Conservation (phyloP, 1,284 basidiomycete genomes). For the Irpex sp. region DNA sequence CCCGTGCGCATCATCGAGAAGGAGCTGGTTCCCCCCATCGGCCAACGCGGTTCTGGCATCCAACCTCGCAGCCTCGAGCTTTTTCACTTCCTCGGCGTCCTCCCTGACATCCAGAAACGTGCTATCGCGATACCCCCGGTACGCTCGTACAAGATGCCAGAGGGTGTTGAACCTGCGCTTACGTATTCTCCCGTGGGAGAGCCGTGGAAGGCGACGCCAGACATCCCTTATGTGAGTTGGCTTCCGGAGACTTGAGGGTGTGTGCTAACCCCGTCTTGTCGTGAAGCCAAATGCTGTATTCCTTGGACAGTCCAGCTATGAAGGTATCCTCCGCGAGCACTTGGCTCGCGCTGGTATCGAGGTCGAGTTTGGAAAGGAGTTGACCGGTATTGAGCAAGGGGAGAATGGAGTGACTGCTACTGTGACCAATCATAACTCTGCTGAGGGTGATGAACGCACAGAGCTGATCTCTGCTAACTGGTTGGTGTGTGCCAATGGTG, state of each 20-base stretch:
- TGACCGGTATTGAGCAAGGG: constrained; percentile 21
- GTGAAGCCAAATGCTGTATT: background rate
- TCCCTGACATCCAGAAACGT: constrained; percentile 12
- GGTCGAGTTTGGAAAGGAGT: constrained; percentile 14
- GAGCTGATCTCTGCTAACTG: constrained; percentile 16
- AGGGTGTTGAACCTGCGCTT: background rate
- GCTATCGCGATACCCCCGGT: background rate
- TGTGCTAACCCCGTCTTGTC: background rate
- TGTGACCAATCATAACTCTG: background rate
- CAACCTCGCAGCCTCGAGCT: constrained; percentile 16
- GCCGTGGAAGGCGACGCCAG: background rate
- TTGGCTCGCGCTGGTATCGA: constrained; percentile 2
- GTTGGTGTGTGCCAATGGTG: constrained; percentile 32
- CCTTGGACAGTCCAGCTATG: constrained; percentile 10
- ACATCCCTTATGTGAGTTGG: background rate
- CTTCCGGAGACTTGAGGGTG: background rate
- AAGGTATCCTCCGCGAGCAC: constrained; percentile 6
- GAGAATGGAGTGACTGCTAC: constrained; percentile 17
- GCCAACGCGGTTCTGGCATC: constrained; percentile 13
- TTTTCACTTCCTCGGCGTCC: constrained; percentile 15
- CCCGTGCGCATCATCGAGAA: constrained; percentile 16
- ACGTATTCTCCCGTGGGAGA: background rate
- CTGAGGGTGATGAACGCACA: background rate
- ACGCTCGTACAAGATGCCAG: background rate
- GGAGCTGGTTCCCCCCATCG: constrained; percentile 14